Conservation (phyloP, 2,329 filamentous ascomycete species). For the Epichloe brachyelytri region DNA sequence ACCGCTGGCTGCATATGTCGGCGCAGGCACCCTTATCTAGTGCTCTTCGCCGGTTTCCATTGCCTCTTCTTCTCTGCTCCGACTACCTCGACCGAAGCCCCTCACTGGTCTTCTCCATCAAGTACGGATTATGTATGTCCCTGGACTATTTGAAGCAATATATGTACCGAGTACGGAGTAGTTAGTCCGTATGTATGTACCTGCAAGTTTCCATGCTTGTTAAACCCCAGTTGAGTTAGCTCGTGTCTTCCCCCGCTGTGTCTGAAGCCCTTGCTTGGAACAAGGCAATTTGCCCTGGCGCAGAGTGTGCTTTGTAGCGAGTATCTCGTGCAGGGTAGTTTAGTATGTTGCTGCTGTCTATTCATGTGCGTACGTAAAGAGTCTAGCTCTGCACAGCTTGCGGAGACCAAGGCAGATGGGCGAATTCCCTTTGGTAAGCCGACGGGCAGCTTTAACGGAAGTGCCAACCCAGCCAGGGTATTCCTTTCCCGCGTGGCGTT, state of each 20-base stretch:
- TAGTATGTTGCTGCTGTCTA: no score
- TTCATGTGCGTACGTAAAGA: not conserved
- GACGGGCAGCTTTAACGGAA: not conserved
- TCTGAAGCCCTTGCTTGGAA: not conserved
- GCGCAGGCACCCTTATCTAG: not conserved
- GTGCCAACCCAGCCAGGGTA: not conserved
- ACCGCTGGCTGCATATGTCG: slow-evolving; percentile 1
- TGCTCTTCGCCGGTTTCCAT: slow-evolving; percentile 2
- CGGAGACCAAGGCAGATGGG: not conserved
- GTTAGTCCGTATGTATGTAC: not conserved
- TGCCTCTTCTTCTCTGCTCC: not conserved
- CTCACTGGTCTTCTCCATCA: not conserved
- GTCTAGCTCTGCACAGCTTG: not conserved
- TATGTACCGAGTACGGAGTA: not conserved
- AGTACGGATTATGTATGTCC: not conserved
- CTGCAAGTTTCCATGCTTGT: not conserved
- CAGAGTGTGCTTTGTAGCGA: not conserved
- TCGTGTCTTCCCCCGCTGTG: not conserved
- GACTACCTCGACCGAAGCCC: not conserved
- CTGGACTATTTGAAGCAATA: slow-evolving; percentile 2
- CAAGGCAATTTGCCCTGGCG: not conserved
- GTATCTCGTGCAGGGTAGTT: not conserved
- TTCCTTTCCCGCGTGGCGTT: slow-evolving; percentile 7
- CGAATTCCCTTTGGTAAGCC: not conserved
- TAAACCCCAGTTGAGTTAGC: not conserved